These are phyloP conservation scores for Lentinula boryana DNA, from an alignment of 768 basidiomycete genomes.

Conservation along the genomic window DNA sequence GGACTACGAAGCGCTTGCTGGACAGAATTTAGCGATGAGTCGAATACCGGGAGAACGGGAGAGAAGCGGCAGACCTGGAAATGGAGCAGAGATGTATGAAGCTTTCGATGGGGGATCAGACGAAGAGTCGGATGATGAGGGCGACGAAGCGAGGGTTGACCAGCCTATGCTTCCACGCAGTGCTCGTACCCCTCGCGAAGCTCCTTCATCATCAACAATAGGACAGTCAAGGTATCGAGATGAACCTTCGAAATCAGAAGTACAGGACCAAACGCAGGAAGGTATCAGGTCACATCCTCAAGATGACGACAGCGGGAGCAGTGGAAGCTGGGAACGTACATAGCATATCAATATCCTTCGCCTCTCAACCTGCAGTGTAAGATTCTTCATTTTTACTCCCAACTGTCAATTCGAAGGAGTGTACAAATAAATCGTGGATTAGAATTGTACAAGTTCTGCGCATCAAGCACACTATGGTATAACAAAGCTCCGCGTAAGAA, in stretches of 20 bases:
- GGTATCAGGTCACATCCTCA: neutral
- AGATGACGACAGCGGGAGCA: conserved; percentile 1
- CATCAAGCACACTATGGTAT: neutral
- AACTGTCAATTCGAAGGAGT: neutral
- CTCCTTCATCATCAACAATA: neutral
- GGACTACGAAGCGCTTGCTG: conserved; percentile 54
- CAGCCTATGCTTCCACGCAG: conserved; percentile 49
- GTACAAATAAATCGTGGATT: neutral
- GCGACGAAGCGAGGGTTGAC: conserved; percentile 48
- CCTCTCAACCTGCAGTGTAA: neutral
- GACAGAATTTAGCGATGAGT: conserved; percentile 74
- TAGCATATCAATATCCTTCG: neutral
- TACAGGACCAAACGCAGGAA: neutral
- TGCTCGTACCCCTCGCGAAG: conserved; percentile 16
- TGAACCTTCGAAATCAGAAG: neutral
- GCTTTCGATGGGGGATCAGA: conserved; percentile 90
- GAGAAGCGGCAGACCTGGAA: conserved; percentile 21
- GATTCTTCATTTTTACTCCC: too few relatives aligned
- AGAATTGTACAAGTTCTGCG: neutral
- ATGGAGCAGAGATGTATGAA: conserved; percentile 77
- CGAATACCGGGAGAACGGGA: neutral
- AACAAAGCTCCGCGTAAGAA: neutral
- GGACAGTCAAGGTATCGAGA: conserved; percentile 1
- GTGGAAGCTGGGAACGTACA: conserved; percentile 6
- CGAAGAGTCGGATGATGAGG: conserved; percentile 40